Conservation (phyloP, 805 yeast species). For the Wickerhamomyces rabaulensis region DNA sequence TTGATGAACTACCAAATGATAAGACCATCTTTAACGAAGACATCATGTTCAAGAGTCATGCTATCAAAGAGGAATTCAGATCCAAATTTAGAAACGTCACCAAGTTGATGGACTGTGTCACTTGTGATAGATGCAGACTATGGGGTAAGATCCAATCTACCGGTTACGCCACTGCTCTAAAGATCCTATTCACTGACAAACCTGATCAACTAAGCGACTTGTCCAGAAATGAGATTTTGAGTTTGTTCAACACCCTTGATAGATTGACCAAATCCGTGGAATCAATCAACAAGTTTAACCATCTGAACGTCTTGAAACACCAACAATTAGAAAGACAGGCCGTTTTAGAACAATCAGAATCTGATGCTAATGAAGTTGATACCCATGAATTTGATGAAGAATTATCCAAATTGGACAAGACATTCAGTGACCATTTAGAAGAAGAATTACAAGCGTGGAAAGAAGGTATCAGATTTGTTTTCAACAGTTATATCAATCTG, state of each 20-base stretch:
- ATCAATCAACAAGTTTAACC: constrained; percentile 68
- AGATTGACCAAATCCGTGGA: constrained; percentile 80
- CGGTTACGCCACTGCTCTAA: constrained; percentile 96
- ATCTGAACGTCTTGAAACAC: constrained; percentile 33
- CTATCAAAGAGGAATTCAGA: constrained; percentile 83
- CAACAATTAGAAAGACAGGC: not conserved
- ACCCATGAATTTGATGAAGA: not conserved
- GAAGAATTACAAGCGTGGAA: constrained; percentile 47
- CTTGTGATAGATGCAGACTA: constrained; percentile 93
- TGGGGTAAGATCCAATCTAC: constrained; percentile 98
- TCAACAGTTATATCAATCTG: constrained; percentile 59
- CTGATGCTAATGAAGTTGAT: constrained; percentile 7
- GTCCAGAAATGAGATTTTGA: constrained; percentile 79
- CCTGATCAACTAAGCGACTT: constrained; percentile 47
- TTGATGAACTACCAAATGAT: constrained; percentile 19
- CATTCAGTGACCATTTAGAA: constrained; percentile 38
- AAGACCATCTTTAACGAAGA: constrained; percentile 44
- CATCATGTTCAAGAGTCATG: constrained; percentile 41
- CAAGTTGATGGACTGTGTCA: constrained; percentile 95
- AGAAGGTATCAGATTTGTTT: constrained; percentile 60
- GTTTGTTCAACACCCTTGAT: constrained; percentile 88
- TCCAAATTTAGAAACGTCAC: constrained; percentile 84
- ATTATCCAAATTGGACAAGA: not conserved
- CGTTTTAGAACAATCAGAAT: constrained; percentile 1
- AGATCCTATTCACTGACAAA: constrained; percentile 70